Percentiles rank a stretch among this genome's conserved stretches.
phyloP scores from a whole-genome alignment of 441 rosid species.

The Hura crepitans region DNA sequence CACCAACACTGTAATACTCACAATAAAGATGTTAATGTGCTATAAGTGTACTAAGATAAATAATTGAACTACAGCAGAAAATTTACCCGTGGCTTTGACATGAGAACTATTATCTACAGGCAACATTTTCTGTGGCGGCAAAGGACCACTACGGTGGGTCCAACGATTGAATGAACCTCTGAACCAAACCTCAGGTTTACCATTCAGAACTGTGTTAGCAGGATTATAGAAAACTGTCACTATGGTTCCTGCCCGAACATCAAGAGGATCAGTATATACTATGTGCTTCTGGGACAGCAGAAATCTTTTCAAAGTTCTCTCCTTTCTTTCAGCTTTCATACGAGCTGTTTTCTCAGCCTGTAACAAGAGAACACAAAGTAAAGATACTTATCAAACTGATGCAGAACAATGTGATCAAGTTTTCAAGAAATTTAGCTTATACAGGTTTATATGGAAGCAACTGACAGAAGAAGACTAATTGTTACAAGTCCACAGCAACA shows the following conservation, averaged over 20 bases:
- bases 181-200: slow-evolving; percentile 87
- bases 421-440: slow-evolving; percentile 13
- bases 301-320: slow-evolving; percentile 65
- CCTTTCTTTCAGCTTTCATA: slow-evolving; percentile 75
- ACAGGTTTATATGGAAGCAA: slow-evolving; percentile 15
- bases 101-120: slow-evolving; percentile 51
- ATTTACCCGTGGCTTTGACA: slow-evolving; percentile 61
- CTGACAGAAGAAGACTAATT: background rate
- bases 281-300: slow-evolving; percentile 77
- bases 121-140: slow-evolving; percentile 82
- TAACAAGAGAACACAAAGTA: slow-evolving; percentile 18
- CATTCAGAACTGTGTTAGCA: slow-evolving; percentile 68
- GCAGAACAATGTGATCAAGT: slow-evolving; percentile 8
- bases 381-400: background rate
- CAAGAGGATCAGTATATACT: slow-evolving; percentile 83
- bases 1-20: background rate
- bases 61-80: slow-evolving; percentile 10
- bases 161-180: slow-evolving; percentile 91
- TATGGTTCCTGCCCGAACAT: slow-evolving; percentile 66
- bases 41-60: background rate
- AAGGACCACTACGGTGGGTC: slow-evolving; percentile 71
- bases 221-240: slow-evolving; percentile 79
- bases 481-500: background rate
- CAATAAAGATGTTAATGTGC: background rate
- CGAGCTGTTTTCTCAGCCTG: slow-evolving; percentile 66